Evolutionary conservation across 192 early-diverging fungal species (phyloP).

Genomic region (Linnemannia hyalina): DNA sequence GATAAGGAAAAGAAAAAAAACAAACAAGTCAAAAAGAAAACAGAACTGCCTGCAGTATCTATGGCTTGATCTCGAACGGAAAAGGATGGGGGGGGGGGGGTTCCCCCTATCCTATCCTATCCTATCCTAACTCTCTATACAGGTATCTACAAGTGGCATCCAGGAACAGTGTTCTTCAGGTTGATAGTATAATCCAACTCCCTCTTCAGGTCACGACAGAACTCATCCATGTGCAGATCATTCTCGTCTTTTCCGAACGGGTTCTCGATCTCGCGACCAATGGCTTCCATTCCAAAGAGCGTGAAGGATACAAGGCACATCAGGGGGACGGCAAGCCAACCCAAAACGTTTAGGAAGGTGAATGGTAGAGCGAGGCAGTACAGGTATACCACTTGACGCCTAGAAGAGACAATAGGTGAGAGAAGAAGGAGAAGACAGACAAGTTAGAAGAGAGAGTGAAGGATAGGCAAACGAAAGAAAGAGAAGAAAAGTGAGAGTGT

Average conservation of each 20-base stretch:
- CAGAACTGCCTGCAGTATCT: neutral
- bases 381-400: slow-evolving; percentile 73
- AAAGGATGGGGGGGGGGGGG: neutral
- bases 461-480: neutral
- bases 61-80: too few species aligned
- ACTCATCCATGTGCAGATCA: slow-evolving; percentile 66
- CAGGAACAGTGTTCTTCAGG: slow-evolving; percentile 42
- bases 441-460: neutral
- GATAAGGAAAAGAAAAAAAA: neutral
- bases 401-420: slow-evolving; percentile 10
- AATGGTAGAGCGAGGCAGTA: slow-evolving; percentile 75
- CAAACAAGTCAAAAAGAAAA: neutral
- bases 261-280: slow-evolving; percentile 85
- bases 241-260: slow-evolving; percentile 71
- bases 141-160: neutral
- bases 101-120: neutral
- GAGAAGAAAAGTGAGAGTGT: neutral
- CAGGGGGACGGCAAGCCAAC: slow-evolving; percentile 68
- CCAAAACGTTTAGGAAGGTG: slow-evolving; percentile 63
- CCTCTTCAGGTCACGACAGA: slow-evolving; percentile 63
- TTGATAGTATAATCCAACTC: slow-evolving; percentile 67
- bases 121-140: neutral
- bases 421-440: neutral
- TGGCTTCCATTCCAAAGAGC: slow-evolving; percentile 84
- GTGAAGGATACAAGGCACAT: slow-evolving; percentile 74